These are phyloP conservation scores for Lepidium africanum DNA, from an alignment of 345 rosid genomes.

Conservation along the genomic window DNA sequence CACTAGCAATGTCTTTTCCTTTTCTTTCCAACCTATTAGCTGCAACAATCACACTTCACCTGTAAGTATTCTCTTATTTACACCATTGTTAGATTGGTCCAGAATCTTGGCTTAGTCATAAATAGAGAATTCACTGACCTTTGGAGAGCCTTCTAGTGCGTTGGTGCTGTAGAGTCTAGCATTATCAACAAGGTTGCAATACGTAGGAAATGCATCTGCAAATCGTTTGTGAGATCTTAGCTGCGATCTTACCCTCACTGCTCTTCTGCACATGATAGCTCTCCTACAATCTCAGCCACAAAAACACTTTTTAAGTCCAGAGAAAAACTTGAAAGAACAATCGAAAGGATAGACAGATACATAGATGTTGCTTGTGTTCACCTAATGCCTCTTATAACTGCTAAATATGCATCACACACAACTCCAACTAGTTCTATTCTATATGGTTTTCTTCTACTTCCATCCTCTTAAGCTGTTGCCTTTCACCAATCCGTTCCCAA, in stretches of 20 bases:
- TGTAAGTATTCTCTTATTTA: slow-evolving; percentile 20
- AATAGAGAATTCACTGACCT: slow-evolving; percentile 32
- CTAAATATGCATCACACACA: slow-evolving; percentile 88
- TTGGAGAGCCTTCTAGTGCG: slow-evolving; percentile 70
- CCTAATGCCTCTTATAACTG: slow-evolving; percentile 95
- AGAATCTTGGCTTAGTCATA: background rate
- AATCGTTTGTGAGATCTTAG: slow-evolving; percentile 85
- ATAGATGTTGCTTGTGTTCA: slow-evolving; percentile 1
- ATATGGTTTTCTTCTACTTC: slow-evolving; percentile 62
- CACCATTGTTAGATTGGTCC: background rate
- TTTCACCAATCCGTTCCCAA: slow-evolving; percentile 71
- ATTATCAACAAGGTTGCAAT: slow-evolving; percentile 72
- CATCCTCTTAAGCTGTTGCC: slow-evolving; percentile 41
- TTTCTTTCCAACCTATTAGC: slow-evolving; percentile 97
- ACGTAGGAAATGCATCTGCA: slow-evolving; percentile 70
- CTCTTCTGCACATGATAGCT: slow-evolving; percentile 83
- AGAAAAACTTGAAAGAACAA: background rate
- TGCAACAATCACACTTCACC: slow-evolving; percentile 27
- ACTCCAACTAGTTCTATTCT: slow-evolving; percentile 94
- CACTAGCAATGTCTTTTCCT: slow-evolving; percentile 71
- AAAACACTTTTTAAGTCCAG: background rate
- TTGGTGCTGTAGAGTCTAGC: slow-evolving; percentile 88
- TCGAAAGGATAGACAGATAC: background rate
- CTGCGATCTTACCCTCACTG: slow-evolving; percentile 84
- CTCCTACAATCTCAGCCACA: slow-evolving; percentile 48